These are phyloP conservation scores for Nothophaeocryptopus gaeumannii DNA, from an alignment of 2,329 filamentous ascomycete genomes.

Conservation along the genomic window DNA sequence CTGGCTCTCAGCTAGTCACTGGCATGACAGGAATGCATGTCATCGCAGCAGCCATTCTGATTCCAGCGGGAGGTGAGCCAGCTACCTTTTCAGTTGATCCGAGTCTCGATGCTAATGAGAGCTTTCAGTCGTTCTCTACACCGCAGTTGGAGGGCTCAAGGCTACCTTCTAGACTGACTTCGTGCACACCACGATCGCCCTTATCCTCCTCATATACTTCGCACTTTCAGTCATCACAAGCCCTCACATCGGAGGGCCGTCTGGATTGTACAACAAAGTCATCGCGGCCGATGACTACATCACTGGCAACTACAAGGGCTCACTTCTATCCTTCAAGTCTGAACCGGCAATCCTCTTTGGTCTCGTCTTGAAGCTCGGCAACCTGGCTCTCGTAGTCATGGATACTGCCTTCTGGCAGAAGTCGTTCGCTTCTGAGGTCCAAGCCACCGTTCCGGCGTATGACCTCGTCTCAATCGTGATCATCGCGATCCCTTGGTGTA, in stretches of 20 bases:
- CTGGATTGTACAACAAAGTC: slow-evolving; percentile 49
- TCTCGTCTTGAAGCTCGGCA: slow-evolving; percentile 50
- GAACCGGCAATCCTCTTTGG: slow-evolving; percentile 39
- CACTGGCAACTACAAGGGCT: slow-evolving; percentile 48
- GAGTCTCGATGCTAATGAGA: too few species aligned
- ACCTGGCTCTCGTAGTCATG: slow-evolving; percentile 51
- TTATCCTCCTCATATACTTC: slow-evolving; percentile 51
- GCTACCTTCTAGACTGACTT: slow-evolving; percentile 52
- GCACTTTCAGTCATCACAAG: slow-evolving; percentile 46
- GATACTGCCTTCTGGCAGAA: slow-evolving; percentile 56
- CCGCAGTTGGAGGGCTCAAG: slow-evolving; percentile 49
- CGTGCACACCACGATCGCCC: slow-evolving; percentile 47
- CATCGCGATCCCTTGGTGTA: slow-evolving; percentile 49
- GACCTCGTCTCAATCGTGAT: slow-evolving; percentile 46
- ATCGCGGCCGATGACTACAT: slow-evolving; percentile 45
- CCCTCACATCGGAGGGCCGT: slow-evolving; percentile 42
- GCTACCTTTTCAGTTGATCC: too few species aligned
- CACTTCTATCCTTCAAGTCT: slow-evolving; percentile 50
- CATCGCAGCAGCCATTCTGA: slow-evolving; percentile 45
- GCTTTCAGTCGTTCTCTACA: slow-evolving; percentile 45
- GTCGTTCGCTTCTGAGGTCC: slow-evolving; percentile 49
- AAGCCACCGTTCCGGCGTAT: slow-evolving; percentile 49
- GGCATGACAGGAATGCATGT: slow-evolving; percentile 48
- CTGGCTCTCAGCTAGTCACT: slow-evolving; percentile 26
- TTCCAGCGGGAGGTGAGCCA: slow-evolving; percentile 45